These are phyloP conservation scores for Xylaria sp. DNA, from an alignment of 2,329 filamentous ascomycete genomes.

Conservation along the genomic window DNA sequence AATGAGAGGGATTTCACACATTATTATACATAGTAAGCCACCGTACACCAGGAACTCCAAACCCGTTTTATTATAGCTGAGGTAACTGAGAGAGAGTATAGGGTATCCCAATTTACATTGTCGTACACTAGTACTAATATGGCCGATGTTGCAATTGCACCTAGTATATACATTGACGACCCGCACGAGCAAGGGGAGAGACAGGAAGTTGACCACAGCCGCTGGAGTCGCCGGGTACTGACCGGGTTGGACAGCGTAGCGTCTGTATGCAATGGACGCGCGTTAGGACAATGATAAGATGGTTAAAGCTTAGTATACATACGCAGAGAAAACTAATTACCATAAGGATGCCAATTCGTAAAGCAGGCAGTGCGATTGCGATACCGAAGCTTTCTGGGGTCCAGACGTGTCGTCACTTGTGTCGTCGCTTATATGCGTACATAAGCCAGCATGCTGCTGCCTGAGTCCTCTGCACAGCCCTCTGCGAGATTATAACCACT, in stretches of 20 bases:
- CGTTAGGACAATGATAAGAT: constrained; percentile 11
- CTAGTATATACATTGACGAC: not conserved
- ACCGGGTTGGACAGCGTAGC: not conserved
- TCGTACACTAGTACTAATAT: constrained; percentile 7
- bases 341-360: too few species aligned
- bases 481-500: not conserved
- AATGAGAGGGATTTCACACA: constrained; percentile 3
- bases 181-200: constrained; percentile 26
- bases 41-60: not conserved
- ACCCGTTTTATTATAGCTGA: constrained; percentile 4
- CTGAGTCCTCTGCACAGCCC: not conserved
- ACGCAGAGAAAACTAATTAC: too few species aligned
- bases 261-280: constrained; percentile 1
- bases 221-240: not conserved
- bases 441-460: too few species aligned
- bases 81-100: not conserved
- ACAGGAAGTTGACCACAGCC: constrained; percentile 6
- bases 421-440: too few species aligned
- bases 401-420: not conserved
- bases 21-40: constrained; percentile 15
- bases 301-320: not conserved
- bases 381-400: not conserved
- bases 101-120: constrained; percentile 20
- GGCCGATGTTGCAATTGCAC: constrained; percentile 8
- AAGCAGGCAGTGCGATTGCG: not conserved